Base-by-base conservation (phyloP, 2,329 filamentous ascomycete genomes). In the Botrytis pseudocinerea region DNA sequence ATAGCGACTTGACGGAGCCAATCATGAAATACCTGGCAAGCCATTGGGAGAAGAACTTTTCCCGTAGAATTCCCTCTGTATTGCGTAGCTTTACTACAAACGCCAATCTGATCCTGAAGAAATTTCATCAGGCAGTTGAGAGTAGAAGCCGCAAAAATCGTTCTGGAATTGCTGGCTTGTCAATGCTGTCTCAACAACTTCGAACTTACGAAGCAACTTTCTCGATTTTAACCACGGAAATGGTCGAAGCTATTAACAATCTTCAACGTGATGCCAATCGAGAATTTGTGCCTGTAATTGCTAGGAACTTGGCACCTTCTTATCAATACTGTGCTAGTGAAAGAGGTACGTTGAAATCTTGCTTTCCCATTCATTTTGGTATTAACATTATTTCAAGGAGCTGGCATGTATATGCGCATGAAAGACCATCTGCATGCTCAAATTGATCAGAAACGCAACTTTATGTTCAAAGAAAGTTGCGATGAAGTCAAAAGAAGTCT, bases 251-350 rank as follows among this genome's bases (percentile, higher is more conserved):
- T 2, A 83, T 89, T 75, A 85, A 81, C 0, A 80, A 82, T 8
- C 74, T 81, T 6, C 87, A 89, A 76, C 83, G 85, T 42, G 85
- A 87, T 5, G 85, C 85, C 25, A 90, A 85, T 76, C 85, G 88
- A 6, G 81, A 85, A 48, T 89, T 90, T 72, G 83, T 82, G 0
- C 87, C 87, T 0, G 81, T 82, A 3, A 84, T 90, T 70, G 78
- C 81, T 6, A 61, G 76, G 1, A 80, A 79, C 46, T 88, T 91
- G 85, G 74, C 75, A 2, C 73, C 79, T 2, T 84, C 82, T 0
- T 90, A 90, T 77, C 72, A 81, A 0, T 69, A 64, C 0, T 89
- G 87, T 77, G 74, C 79, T 7, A 75, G 79, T 0, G 85, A 89
- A 77, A 57, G 59, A n/a, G 86, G 85, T 78, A 75, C 74, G 78